Percentiles rank a stretch among this genome's conserved stretches.
phyloP scores from a whole-genome alignment of 2,329 filamentous ascomycete species.

The Pestalotiopsis sp. region DNA sequence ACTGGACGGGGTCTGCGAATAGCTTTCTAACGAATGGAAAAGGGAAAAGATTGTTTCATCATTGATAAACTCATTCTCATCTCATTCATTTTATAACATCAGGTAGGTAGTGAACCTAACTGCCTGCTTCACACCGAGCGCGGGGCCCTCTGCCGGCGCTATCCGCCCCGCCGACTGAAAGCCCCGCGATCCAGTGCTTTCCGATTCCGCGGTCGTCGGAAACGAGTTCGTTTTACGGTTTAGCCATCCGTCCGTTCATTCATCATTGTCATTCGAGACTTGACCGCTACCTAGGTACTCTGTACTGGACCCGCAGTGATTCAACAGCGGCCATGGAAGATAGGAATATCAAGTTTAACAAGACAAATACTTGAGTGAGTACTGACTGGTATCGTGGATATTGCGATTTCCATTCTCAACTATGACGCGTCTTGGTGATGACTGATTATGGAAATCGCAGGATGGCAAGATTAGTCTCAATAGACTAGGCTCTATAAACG shows the following conservation, averaged over 20 bases:
- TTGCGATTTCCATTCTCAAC: no score
- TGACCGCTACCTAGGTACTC: not conserved
- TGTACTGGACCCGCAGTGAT: not conserved
- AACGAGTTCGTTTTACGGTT: not conserved
- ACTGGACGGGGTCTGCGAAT: not conserved
- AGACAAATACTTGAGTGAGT: no score
- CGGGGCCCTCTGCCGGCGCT: conserved; percentile 1
- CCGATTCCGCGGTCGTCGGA: conserved; percentile 2
- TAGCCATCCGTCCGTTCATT: not conserved
- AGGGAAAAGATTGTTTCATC: not conserved
- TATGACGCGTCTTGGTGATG: no score
- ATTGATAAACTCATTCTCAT: not conserved
- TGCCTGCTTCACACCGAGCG: not conserved
- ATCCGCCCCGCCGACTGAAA: not conserved
- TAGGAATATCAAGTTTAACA: no score
- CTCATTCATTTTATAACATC: not conserved
- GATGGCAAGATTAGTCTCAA: no score
- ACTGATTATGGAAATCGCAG: no score
- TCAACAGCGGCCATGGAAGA: no score
- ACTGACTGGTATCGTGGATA: no score
- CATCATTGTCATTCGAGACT: not conserved
- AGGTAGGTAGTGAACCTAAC: not conserved
- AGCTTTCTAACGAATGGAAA: not conserved
- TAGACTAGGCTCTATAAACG: no score
- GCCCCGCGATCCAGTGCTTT: conserved; percentile 2